A percentile compares a stretch with the other conserved stretches of the same genome.
These are phyloP conservation scores for Tylopilus cervinicoccineus DNA, from an alignment of 768 basidiomycete species.

Conservation along the genomic window DNA sequence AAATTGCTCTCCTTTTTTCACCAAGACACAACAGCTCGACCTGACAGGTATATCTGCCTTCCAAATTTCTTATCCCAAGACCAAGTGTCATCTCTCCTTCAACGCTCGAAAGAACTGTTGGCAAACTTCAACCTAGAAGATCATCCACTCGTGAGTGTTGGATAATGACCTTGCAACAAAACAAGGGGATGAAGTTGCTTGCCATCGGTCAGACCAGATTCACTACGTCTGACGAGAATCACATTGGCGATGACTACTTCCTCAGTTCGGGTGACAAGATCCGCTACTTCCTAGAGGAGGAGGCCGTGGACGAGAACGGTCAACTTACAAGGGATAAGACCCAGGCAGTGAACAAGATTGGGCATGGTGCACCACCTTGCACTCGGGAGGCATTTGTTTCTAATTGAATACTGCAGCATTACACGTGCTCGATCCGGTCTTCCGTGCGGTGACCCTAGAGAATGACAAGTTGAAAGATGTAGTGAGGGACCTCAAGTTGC, in stretches of 20 bases:
- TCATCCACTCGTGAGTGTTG: constrained; percentile 71
- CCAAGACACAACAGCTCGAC: neutral
- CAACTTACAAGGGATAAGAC: constrained; percentile 69
- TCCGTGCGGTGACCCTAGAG: constrained; percentile 75
- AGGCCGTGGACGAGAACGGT: constrained; percentile 67
- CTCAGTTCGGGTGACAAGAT: constrained; percentile 91
- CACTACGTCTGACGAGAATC: constrained; percentile 68
- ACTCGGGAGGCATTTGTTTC: neutral
- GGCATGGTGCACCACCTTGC: constrained; percentile 55
- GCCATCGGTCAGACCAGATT: constrained; percentile 70
- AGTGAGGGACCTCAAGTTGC: constrained; percentile 76
- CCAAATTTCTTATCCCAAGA: constrained; percentile 63
- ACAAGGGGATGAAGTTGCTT: neutral
- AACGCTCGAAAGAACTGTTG: constrained; percentile 70
- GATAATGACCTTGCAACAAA: neutral
- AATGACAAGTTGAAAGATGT: constrained; percentile 67
- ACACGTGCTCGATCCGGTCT: constrained; percentile 81
- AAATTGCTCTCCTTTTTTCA: neutral
- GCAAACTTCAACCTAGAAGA: constrained; percentile 71
- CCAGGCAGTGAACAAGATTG: constrained; percentile 92
- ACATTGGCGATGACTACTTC: constrained; percentile 93
- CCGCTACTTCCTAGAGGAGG: constrained; percentile 91
- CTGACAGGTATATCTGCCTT: constrained; percentile 69
- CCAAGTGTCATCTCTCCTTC: constrained; percentile 58
- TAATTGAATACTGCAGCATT: constrained; percentile 47